Conservation (phyloP, 495 filamentous ascomycete species). For the Penicillium turbatum region DNA sequence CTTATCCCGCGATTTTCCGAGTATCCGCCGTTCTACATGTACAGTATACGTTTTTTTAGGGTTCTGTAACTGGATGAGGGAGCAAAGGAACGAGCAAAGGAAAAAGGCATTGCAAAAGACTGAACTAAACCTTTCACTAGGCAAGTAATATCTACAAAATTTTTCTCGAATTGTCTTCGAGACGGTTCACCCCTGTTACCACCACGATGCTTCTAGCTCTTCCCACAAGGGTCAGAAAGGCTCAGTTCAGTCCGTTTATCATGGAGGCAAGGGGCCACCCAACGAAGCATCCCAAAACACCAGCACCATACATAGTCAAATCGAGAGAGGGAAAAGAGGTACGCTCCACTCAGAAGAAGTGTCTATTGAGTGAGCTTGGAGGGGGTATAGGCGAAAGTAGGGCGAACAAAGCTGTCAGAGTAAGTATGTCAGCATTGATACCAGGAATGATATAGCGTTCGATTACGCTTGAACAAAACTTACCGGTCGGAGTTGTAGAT, state of each 20-base stretch:
- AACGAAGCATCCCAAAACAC: slow-evolving; percentile 8
- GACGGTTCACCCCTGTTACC: slow-evolving; percentile 4
- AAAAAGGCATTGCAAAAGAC: slow-evolving; percentile 29
- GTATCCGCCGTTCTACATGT: too few relatives aligned
- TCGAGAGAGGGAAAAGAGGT: slow-evolving; percentile 3
- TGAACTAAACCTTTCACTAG: slow-evolving; percentile 28
- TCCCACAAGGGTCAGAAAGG: slow-evolving; percentile 2
- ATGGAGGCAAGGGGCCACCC: slow-evolving; percentile 3
- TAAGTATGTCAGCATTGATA: background rate
- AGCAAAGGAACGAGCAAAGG: background rate
- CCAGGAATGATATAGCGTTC: background rate
- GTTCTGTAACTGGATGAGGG: too few relatives aligned
- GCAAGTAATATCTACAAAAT: slow-evolving; percentile 42
- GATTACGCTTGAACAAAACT: slow-evolving; percentile 25
- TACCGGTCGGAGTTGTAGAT: slow-evolving; percentile 88
- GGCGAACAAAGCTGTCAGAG: slow-evolving; percentile 40
- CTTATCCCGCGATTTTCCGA: background rate
- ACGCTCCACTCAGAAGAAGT: slow-evolving; percentile 1
- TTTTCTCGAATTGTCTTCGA: slow-evolving; percentile 18
- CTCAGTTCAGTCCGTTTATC: slow-evolving; percentile 13
- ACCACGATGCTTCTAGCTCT: slow-evolving; percentile 7
- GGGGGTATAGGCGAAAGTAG: slow-evolving; percentile 45
- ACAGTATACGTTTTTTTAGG: too few relatives aligned
- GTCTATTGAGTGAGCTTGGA: slow-evolving; percentile 38
- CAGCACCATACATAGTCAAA: slow-evolving; percentile 11